phyloP scores from a whole-genome alignment of 108 stramenopile genomes.

The Cyclostephanos tholiformis region DNA sequence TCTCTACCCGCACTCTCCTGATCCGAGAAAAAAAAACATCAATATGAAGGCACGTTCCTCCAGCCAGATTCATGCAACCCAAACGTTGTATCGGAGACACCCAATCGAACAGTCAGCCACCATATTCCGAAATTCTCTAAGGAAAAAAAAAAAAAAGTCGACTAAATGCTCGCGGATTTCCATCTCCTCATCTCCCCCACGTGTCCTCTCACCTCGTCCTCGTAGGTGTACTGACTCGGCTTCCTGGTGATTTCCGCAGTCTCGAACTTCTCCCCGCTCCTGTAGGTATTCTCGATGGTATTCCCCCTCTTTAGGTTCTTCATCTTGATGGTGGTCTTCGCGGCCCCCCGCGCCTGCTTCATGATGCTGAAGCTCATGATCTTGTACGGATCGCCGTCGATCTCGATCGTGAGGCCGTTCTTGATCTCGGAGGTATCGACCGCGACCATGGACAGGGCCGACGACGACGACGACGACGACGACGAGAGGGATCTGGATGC shows the following conservation, averaged over 20 bases:
- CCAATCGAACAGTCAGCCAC: too few species aligned
- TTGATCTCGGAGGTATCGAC: constrained; percentile 93
- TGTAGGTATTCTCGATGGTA: constrained; percentile 93
- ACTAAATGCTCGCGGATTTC: too few species aligned
- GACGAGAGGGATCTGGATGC: neutral
- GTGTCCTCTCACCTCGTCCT: constrained; percentile 75
- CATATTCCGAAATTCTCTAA: too few species aligned
- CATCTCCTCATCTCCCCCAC: too few species aligned
- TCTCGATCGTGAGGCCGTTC: constrained; percentile 92
- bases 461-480: constrained; percentile 8
- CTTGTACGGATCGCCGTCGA: constrained; percentile 91
- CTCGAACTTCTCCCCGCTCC: constrained; percentile 90
- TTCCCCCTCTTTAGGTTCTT: constrained; percentile 93
- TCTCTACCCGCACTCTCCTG: too few species aligned
- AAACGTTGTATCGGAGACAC: too few species aligned
- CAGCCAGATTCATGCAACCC: too few species aligned
- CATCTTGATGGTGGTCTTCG: constrained; percentile 91
- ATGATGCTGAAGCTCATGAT: constrained; percentile 90
- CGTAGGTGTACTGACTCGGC: constrained; percentile 84
- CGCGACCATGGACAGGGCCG: constrained; percentile 60
- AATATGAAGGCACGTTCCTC: too few species aligned
- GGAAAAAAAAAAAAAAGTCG: constrained; percentile 8
- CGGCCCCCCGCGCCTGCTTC: constrained; percentile 91
- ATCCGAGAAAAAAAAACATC: too few species aligned
- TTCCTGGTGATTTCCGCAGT: constrained; percentile 87